These are phyloP conservation scores for Aristolochia californica DNA, from an alignment of 164 flowering plant genomes.

Conservation along the genomic window DNA sequence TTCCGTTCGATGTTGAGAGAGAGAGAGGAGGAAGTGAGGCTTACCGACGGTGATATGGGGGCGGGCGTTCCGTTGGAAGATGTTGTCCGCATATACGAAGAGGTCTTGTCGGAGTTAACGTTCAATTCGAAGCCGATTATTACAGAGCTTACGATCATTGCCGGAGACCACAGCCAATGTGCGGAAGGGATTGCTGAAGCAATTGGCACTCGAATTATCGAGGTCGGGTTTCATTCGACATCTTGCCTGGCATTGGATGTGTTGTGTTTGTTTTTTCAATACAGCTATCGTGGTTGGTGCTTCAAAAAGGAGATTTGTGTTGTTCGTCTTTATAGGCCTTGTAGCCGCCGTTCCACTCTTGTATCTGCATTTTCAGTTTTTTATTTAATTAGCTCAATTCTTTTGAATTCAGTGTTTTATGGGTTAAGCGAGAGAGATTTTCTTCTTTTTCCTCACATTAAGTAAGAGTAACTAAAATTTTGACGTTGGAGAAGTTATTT, in stretches of 20 bases:
- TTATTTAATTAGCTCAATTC: no score
- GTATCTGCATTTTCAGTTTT: no score
- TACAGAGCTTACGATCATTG: slow-evolving; percentile 90
- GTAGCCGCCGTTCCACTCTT: no score
- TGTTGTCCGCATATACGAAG: slow-evolving; percentile 60
- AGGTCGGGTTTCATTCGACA: slow-evolving; percentile 34
- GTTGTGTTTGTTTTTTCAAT: neutral
- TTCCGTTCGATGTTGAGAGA: slow-evolving; percentile 54
- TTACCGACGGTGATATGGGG: slow-evolving; percentile 18
- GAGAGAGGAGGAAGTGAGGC: slow-evolving; percentile 48
- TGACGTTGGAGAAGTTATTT: no score
- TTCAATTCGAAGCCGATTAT: slow-evolving; percentile 92
- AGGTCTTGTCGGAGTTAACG: slow-evolving; percentile 49
- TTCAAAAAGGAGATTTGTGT: no score
- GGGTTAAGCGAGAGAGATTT: no score
- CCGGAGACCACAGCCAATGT: slow-evolving; percentile 68
- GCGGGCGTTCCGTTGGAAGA: slow-evolving; percentile 38
- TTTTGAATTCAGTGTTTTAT: no score
- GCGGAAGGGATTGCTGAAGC: slow-evolving; percentile 83
- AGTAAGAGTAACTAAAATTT: no score
- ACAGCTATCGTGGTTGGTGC: neutral
- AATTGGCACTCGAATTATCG: slow-evolving; percentile 68
- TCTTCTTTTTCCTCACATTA: no score
- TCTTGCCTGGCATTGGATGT: neutral
- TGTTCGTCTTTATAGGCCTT: no score